phyloP scores from a whole-genome alignment of 2,329 filamentous ascomycete genomes.

The Paraphoma chrysanthemicola region DNA sequence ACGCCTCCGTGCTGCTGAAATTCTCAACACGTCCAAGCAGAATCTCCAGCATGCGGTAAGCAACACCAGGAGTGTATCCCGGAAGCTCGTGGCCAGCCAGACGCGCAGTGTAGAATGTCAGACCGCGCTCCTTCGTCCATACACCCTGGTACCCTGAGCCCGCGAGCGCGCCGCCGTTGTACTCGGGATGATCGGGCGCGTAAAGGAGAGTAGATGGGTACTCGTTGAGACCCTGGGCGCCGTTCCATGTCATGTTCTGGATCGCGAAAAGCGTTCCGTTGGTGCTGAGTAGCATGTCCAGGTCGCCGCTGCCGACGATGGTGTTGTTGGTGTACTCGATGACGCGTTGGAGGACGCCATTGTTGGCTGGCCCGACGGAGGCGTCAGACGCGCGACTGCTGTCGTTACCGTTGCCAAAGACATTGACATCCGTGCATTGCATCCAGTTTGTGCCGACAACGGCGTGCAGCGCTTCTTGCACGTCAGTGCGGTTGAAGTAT shows the following conservation, averaged over 20 bases:
- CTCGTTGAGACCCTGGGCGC: conserved; percentile 54
- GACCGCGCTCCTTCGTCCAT: conserved; percentile 53
- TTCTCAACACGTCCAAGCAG: conserved; percentile 49
- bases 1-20: conserved; percentile 43
- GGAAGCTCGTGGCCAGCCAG: conserved; percentile 54
- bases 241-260: conserved; percentile 63
- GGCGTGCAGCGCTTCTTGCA: conserved; percentile 59
- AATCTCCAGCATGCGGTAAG: conserved; percentile 52
- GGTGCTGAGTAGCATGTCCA: conserved; percentile 58
- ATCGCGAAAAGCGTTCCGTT: conserved; percentile 61
- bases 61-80: conserved; percentile 52
- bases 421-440: conserved; percentile 51
- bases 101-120: conserved; percentile 55
- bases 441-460: conserved; percentile 51
- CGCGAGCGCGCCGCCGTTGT: conserved; percentile 47
- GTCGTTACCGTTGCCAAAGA: conserved; percentile 48
- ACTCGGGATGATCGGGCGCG: conserved; percentile 54
- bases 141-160: conserved; percentile 51
- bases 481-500: conserved; percentile 62
- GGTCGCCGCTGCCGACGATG: conserved; percentile 57
- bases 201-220: conserved; percentile 53
- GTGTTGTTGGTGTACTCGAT: conserved; percentile 61
- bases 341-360: conserved; percentile 54
- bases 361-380: conserved; percentile 48
- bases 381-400: conserved; percentile 36